These are phyloP conservation scores for Naematelia aurantialba DNA, from an alignment of 768 basidiomycete species.

Conservation along the genomic window DNA sequence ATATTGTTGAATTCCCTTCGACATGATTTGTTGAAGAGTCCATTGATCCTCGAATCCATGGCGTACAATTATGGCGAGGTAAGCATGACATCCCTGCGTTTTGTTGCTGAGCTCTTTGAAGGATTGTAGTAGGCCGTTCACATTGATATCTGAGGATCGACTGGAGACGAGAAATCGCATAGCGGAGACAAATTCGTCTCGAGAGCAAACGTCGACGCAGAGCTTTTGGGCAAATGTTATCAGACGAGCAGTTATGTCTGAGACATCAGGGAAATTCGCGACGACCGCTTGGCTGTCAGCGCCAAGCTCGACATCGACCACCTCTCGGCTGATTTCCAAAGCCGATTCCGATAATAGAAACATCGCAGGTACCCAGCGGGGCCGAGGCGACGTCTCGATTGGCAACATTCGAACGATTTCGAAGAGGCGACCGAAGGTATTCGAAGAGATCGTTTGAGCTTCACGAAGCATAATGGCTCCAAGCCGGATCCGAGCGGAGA, in stretches of 20 bases:
- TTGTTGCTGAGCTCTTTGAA: slow-evolving; percentile 54
- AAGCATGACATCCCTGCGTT: slow-evolving; percentile 65
- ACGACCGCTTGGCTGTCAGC: background rate
- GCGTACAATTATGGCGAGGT: slow-evolving; percentile 81
- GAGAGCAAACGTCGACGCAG: slow-evolving; percentile 48
- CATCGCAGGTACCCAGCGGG: slow-evolving; percentile 83
- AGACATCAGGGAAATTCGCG: background rate
- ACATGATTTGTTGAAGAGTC: slow-evolving; percentile 66
- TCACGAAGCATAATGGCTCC: slow-evolving; percentile 50
- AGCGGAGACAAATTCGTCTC: slow-evolving; percentile 66
- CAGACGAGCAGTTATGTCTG: background rate
- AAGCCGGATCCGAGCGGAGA: slow-evolving; percentile 78
- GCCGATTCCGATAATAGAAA: slow-evolving; percentile 81
- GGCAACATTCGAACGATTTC: background rate
- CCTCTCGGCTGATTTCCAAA: slow-evolving; percentile 70
- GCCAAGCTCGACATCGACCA: slow-evolving; percentile 59
- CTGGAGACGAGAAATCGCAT: slow-evolving; percentile 67
- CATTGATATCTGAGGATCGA: slow-evolving; percentile 55
- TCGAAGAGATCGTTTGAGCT: background rate
- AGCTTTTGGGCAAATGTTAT: background rate
- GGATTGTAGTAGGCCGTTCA: slow-evolving; percentile 64
- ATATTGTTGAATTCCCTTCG: slow-evolving; percentile 75
- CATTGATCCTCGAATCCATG: slow-evolving; percentile 78
- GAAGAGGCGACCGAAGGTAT: background rate
- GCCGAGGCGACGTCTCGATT: slow-evolving; percentile 50